Percentiles rank a stretch among this genome's conserved stretches.
phyloP scores from a whole-genome alignment of 192 early-diverging fungal genomes.

The Coemansia aciculifera region DNA sequence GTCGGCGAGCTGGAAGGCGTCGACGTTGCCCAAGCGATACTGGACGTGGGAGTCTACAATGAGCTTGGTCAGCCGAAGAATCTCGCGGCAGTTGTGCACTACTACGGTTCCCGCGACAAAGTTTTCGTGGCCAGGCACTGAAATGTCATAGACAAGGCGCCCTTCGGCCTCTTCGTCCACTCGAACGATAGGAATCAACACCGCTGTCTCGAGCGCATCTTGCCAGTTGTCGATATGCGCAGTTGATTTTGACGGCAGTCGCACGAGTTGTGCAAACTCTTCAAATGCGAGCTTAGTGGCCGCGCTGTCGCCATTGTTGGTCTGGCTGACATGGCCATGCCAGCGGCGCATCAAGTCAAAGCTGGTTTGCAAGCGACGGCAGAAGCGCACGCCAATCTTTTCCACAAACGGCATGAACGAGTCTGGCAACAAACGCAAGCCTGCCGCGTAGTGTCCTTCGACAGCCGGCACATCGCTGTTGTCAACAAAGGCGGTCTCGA shows the following conservation, averaged over 20 bases:
- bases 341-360: conserved; percentile 41
- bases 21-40: conserved; percentile 95
- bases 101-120: conserved; percentile 54
- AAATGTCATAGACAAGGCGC: conserved; percentile 52
- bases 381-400: conserved; percentile 47
- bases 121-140: conserved; percentile 54
- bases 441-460: background rate
- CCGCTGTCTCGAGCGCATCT: conserved; percentile 12
- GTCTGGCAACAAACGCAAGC: conserved; percentile 4
- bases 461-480: background rate
- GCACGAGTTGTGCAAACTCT: conserved; percentile 18
- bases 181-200: conserved; percentile 27
- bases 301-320: background rate
- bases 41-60: conserved; percentile 98
- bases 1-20: conserved; percentile 99
- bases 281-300: background rate
- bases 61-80: conserved; percentile 93
- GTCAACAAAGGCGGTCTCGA: background rate
- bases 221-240: background rate
- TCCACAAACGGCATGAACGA: conserved; percentile 29
- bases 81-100: conserved; percentile 79
- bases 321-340: conserved; percentile 17
- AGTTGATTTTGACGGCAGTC: conserved; percentile 10
- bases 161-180: conserved; percentile 9
- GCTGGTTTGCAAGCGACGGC: conserved; percentile 10